A percentile compares a stretch with the other conserved stretches of the same genome.
Evolutionary conservation across 345 rosid genomes (phyloP).

Genomic region (Nasturtium officinale): DNA sequence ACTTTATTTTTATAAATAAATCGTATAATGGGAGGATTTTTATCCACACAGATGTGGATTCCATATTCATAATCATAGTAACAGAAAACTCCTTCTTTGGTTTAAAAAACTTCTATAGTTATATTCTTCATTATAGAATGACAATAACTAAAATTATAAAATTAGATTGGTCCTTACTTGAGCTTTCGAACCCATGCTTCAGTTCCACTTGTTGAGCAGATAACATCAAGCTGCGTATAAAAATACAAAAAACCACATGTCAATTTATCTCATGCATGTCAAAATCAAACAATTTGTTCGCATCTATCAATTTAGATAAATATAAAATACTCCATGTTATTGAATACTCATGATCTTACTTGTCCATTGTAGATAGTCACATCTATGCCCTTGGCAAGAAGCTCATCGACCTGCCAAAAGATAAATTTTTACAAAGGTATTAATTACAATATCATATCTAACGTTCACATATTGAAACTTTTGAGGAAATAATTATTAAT

Average conservation of each 20-base stretch:
- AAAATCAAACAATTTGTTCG: background rate
- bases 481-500: background rate
- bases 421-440: background rate
- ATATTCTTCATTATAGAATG: background rate
- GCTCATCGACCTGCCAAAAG: conserved; percentile 65
- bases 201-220: conserved; percentile 81
- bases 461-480: background rate
- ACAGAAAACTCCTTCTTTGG: too few relatives aligned
- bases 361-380: conserved; percentile 91
- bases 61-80: too few relatives aligned
- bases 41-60: background rate
- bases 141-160: background rate
- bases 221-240: conserved; percentile 68
- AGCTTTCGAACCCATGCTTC: conserved; percentile 93
- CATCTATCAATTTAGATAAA: background rate
- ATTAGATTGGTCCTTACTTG: conserved; percentile 49
- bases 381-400: conserved; percentile 69
- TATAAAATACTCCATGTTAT: background rate
- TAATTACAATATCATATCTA: background rate
- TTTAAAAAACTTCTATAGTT: too few relatives aligned
- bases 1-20: background rate
- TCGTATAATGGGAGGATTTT: background rate
- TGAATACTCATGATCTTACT: conserved; percentile 46
- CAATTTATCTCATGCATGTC: conserved; percentile 5
- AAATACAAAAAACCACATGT: background rate